phyloP scores from a whole-genome alignment of 345 rosid species.

The Cochlearia excelsa region DNA sequence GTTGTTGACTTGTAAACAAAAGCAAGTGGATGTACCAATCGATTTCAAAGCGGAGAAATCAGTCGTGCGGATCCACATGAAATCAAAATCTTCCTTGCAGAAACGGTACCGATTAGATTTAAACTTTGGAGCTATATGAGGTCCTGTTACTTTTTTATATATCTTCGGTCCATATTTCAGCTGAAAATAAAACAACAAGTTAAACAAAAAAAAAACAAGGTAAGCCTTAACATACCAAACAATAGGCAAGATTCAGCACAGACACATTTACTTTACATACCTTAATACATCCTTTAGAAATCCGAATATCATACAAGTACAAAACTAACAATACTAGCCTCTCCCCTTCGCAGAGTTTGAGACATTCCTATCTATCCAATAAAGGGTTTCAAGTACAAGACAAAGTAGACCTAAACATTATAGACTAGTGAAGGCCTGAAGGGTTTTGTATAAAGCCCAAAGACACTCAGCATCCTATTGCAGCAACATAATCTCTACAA shows the following conservation, averaged over 20 bases:
- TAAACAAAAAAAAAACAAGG: constrained; percentile 7
- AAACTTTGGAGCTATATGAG: constrained; percentile 53
- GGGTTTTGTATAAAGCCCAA: too few species aligned
- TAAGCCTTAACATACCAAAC: constrained; percentile 6
- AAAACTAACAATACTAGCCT: background rate
- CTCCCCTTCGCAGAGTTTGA: background rate
- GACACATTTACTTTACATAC: background rate
- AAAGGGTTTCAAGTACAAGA: background rate
- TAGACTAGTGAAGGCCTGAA: too few species aligned
- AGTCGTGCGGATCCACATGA: constrained; percentile 78
- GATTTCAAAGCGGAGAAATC: constrained; percentile 68
- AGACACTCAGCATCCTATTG: too few species aligned
- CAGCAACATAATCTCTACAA: too few species aligned
- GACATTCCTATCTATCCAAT: background rate
- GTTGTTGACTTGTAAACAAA: constrained; percentile 54
- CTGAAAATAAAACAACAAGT: constrained; percentile 40
- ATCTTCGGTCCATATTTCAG: constrained; percentile 67
- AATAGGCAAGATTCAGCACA: background rate
- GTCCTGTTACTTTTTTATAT: constrained; percentile 60
- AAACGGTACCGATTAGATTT: constrained; percentile 55
- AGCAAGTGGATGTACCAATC: constrained; percentile 61
- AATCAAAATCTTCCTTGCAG: constrained; percentile 84
- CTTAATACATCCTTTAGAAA: background rate
- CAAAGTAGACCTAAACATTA: background rate
- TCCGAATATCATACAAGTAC: background rate